Evolutionary conservation across 2,329 filamentous ascomycete species (phyloP).

Genomic region (Diaporthe caulivora): DNA sequence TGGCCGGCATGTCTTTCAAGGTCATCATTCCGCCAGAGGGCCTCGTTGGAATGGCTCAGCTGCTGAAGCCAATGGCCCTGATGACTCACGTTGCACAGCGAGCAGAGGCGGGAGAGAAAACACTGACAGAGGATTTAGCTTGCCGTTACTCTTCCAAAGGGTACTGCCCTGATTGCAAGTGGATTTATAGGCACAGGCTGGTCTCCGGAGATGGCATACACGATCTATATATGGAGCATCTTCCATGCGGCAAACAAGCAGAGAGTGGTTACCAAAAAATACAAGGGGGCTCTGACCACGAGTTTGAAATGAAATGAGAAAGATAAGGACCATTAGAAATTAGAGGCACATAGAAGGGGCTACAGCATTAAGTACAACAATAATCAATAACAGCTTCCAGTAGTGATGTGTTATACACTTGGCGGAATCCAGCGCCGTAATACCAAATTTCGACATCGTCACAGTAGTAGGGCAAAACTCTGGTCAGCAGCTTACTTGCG

Average conservation of each 20-base stretch:
- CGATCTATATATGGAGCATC: slow-evolving; percentile 11
- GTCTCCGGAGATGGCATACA: not conserved
- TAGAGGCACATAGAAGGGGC: too few species aligned
- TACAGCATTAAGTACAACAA: too few species aligned
- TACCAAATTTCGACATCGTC: too few species aligned
- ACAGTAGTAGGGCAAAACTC: too few species aligned
- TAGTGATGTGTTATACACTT: too few species aligned
- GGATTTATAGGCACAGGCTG: not conserved
- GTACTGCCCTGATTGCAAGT: slow-evolving; percentile 11
- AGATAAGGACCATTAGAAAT: too few species aligned
- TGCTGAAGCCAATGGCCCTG: slow-evolving; percentile 64
- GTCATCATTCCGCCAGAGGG: slow-evolving; percentile 31
- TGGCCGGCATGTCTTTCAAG: slow-evolving; percentile 21
- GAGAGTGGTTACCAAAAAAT: not conserved
- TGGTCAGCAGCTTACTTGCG: too few species aligned
- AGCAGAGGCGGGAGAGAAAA: not conserved
- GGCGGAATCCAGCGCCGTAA: too few species aligned
- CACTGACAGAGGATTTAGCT: not conserved
- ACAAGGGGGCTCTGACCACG: not conserved
- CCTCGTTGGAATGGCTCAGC: slow-evolving; percentile 31
- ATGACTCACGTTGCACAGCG: slow-evolving; percentile 51
- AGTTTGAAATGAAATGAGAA: too few species aligned
- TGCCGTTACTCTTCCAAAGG: not conserved
- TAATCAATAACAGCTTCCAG: too few species aligned
- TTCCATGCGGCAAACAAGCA: not conserved